Evolutionary conservation across 805 yeast genomes (phyloP), one percentile per base, ranked within the genome.

Genomic region (Myxozyma mucilagina): DNA sequence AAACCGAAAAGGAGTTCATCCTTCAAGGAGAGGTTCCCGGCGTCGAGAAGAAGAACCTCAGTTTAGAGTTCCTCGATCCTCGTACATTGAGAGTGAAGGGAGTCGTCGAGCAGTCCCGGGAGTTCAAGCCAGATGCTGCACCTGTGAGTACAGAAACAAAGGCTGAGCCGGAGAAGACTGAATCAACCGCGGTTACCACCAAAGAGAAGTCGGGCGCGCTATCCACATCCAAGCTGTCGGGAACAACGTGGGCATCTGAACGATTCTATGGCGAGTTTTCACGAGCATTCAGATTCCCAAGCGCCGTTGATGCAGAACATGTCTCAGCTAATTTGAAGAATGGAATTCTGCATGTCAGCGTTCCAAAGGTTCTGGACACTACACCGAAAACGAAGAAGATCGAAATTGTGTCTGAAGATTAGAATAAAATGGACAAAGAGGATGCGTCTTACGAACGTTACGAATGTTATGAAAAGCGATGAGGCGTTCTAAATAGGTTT

Each of bases 11-110:
- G 18, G 56, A 43, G 24, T 64, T 47, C 35, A 42, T 63, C 1
- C 59, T 64, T 13, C 57, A 64, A 32, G 68, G 68, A 32, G 68
- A 64, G 34, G 50, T 64, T 11, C 68, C 68, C 0, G 68, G 68
- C 2, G 58, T 64, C 45, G 67, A 63, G 13, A 54, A 52, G 51
- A 50, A 63, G 39, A 45, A 64, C 20, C 16, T 64, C 20, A 57
- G 45, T 4, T 41, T 63, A 16, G 68, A 64, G 56, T 63, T 64
- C 43, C 24, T 54, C 10, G 65, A 64, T 39, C 52, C 49, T 14
- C 56, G 63, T 38, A 64, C 68, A 6, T 49, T 64, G 50, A 31
- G 57, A 24, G 59, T 64, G 8, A 53, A 60, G 38, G 67, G 68
- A 18, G 49, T 31, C 31, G 52, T 64, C 52, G 67, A 59, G 18